Evolutionary conservation across 225 moss, liverwort and hornwort genomes (phyloP), one percentile per base, ranked within the genome.

Genomic region (Asterella californica): DNA sequence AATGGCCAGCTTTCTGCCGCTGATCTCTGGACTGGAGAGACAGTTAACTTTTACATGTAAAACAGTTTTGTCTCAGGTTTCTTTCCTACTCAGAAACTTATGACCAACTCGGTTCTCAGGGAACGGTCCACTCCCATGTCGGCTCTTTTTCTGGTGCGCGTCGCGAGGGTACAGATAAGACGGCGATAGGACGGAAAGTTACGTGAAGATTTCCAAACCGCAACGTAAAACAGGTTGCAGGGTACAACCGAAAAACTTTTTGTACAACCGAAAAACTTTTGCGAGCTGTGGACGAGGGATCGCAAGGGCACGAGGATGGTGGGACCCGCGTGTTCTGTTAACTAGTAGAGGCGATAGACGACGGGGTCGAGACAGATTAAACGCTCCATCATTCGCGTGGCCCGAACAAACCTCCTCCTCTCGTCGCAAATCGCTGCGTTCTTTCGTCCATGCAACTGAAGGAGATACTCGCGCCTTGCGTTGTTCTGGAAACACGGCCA

Each of bases 331-430:
- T 36, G 75, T 75, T 29, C 11, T 22, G 50, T 11, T 21, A 24
- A 17, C 22, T 57, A 7, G 42, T 42, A 57, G 12, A n/a, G 32
- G 32, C 33, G 32, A 67, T 18, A 53, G 19, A 21, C 36, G 11
- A 37, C 6, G 32, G 67, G 36, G 30, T 25, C 24, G 24, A 21
- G n/a, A 33, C 19, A 54, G 74, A 53, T 15, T 75, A 54, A 37
- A 42, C 60, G 10, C 54, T 9, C 14, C 1, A 33, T 52, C 33
- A 50, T 9, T 32, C 30, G 75, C 53, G 42, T 18, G 76, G 61
- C 60, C 46, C n/a, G 6, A 60, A n/a, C 46, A 27, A 77, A 77
- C 77, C 63, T 77, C 10, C 25, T 77, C 77, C 77, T 27, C 77
- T 64, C 77, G 18, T 48, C 27, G 75, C 77, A 47, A 63, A 48